Evolutionary conservation across 2,329 filamentous ascomycete genomes (phyloP).

Genomic region (Aspergillus pseudoviridinutans): DNA sequence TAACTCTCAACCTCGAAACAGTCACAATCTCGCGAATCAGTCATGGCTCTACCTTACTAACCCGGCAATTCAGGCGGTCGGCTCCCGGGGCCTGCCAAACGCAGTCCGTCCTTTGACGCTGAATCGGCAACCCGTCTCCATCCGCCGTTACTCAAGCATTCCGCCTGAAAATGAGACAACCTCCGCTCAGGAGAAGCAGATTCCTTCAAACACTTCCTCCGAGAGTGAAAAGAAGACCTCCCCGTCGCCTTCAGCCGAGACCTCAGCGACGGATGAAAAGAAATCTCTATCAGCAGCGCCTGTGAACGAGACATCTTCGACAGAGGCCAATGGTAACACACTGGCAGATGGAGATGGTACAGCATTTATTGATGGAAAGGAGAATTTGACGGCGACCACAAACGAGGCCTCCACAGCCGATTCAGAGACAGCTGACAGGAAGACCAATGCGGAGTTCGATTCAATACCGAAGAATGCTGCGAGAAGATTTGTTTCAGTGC

Average conservation of each 20-base stretch:
- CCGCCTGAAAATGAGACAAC: neutral
- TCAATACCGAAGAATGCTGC: neutral
- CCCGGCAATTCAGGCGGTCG: neutral
- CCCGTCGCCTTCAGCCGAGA: neutral
- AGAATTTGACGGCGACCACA: neutral
- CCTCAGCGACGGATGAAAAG: neutral
- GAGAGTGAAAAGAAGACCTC: slow-evolving; percentile 1
- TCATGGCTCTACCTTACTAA: neutral
- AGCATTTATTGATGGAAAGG: neutral
- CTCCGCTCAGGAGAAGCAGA: neutral
- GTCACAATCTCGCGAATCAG: neutral
- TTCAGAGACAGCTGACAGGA: neutral
- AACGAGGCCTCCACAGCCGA: neutral
- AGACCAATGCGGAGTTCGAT: neutral
- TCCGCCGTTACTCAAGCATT: neutral
- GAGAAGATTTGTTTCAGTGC: neutral
- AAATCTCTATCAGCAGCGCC: neutral
- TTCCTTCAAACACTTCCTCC: neutral
- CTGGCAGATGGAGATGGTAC: neutral
- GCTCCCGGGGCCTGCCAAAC: slow-evolving; percentile 3
- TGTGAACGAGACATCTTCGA: neutral
- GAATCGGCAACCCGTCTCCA: neutral
- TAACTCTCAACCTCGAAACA: neutral
- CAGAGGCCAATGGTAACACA: neutral
- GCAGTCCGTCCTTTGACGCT: neutral